A percentile compares a stretch with the other conserved stretches of the same genome.
These are phyloP conservation scores for Leccinum disarticulatum DNA, from an alignment of 768 basidiomycete genomes.

Conservation along the genomic window DNA sequence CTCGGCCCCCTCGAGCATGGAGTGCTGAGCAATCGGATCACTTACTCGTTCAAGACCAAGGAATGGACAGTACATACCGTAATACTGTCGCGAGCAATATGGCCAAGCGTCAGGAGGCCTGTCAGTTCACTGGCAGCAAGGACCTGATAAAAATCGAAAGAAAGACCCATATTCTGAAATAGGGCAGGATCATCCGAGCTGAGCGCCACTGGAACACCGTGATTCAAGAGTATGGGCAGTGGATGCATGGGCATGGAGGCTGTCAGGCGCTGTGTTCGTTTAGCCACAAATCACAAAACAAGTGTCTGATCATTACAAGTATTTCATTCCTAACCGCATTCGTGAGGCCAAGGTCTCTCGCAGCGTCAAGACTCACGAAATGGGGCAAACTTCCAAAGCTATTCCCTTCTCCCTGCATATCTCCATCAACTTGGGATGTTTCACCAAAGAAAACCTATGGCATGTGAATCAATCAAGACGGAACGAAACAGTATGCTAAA, in stretches of 20 bases:
- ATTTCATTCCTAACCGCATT: constrained; percentile 60
- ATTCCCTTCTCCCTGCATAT: constrained; percentile 63
- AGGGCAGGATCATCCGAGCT: constrained; percentile 75
- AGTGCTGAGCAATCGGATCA: constrained; percentile 40
- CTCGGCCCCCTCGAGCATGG: constrained; percentile 46
- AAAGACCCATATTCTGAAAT: constrained; percentile 77
- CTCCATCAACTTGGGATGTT: constrained; percentile 72
- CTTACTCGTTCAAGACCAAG: background rate
- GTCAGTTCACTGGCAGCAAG: constrained; percentile 68
- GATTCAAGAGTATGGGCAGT: constrained; percentile 66
- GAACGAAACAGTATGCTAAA: background rate
- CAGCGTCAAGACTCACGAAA: constrained; percentile 55
- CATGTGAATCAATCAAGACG: background rate
- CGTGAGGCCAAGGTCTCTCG: background rate
- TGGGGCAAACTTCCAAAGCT: constrained; percentile 74
- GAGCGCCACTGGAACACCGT: constrained; percentile 70
- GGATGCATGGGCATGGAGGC: constrained; percentile 83
- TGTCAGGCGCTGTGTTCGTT: constrained; percentile 54
- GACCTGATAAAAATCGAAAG: constrained; percentile 79
- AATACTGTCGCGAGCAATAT: constrained; percentile 72
- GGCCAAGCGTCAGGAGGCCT: constrained; percentile 59
- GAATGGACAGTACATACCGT: constrained; percentile 24
- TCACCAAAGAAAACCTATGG: constrained; percentile 66
- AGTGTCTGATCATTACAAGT: constrained; percentile 43
- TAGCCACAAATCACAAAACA: background rate